phyloP scores from a whole-genome alignment of 1,139 yeast species.

The Hansenula sp. region DNA sequence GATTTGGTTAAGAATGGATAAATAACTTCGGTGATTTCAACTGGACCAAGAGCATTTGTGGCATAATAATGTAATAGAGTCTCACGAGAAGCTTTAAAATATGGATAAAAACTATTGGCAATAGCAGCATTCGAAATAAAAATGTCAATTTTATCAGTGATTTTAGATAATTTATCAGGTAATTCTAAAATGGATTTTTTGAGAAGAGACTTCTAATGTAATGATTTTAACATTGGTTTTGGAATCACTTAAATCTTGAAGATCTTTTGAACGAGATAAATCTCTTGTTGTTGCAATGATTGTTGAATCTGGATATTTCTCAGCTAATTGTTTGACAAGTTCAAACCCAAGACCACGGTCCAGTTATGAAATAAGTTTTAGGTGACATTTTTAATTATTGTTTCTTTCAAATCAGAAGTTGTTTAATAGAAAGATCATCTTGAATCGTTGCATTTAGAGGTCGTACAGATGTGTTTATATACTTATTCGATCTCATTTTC shows the following conservation, averaged over 20 bases:
- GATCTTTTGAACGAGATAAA: background rate
- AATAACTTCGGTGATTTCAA: slow-evolving; percentile 18
- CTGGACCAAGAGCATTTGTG: slow-evolving; percentile 25
- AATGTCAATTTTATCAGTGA: slow-evolving; percentile 9
- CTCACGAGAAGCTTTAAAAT: slow-evolving; percentile 2
- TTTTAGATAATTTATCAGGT: background rate
- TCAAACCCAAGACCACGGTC: slow-evolving; percentile 15
- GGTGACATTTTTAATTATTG: no score
- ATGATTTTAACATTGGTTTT: background rate
- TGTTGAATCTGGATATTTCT: background rate
- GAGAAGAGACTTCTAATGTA: background rate
- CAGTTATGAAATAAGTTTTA: slow-evolving; percentile 11
- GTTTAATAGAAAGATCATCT: no score
- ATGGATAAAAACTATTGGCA: background rate
- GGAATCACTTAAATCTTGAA: background rate
- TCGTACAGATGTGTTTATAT: no score
- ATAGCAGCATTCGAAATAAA: slow-evolving; percentile 9
- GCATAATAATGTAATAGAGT: slow-evolving; percentile 5
- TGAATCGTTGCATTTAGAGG: no score
- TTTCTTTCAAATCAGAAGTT: no score
- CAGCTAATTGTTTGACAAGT: slow-evolving; percentile 3
- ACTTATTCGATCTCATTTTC: no score
- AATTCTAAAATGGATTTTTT: slow-evolving; percentile 7
- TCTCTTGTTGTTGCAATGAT: slow-evolving; percentile 10
- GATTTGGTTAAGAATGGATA: slow-evolving; percentile 18